Evolutionary conservation across 768 basidiomycete species (phyloP).

Genomic region (Peribolospora baueri): DNA sequence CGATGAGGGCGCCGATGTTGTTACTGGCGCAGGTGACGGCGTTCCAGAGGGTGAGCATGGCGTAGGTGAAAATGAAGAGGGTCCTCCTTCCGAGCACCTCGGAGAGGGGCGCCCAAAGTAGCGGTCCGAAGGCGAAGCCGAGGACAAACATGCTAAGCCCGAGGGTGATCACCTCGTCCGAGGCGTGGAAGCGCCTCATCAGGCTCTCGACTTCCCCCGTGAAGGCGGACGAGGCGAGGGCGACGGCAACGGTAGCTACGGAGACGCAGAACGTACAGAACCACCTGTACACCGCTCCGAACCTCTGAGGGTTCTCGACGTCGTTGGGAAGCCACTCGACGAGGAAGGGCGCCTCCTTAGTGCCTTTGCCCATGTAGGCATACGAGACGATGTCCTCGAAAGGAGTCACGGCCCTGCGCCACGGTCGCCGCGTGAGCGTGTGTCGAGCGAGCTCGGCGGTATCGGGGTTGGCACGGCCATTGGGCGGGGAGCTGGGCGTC

Average conservation of each 20-base stretch:
- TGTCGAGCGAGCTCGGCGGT: no score
- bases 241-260: constrained; percentile 11
- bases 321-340: constrained; percentile 36
- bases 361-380: constrained; percentile 3
- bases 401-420: no score
- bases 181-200: constrained; percentile 5
- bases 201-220: constrained; percentile 8
- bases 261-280: constrained; percentile 8
- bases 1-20: constrained; percentile 34
- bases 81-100: constrained; percentile 21
- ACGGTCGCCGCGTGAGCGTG: no score
- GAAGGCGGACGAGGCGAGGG: constrained; percentile 11
- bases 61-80: constrained; percentile 26
- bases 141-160: constrained; percentile 17
- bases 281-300: constrained; percentile 19
- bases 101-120: constrained; percentile 12
- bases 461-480: no score
- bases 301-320: constrained; percentile 34
- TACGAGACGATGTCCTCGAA: no score
- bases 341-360: constrained; percentile 13
- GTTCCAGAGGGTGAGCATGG: constrained; percentile 25
- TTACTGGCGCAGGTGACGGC: constrained; percentile 37
- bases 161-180: constrained; percentile 10
- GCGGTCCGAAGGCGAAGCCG: constrained; percentile 12
- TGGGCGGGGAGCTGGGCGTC: no score